phyloP scores from a whole-genome alignment of 768 basidiomycete genomes.

The Russula dissimulans region DNA sequence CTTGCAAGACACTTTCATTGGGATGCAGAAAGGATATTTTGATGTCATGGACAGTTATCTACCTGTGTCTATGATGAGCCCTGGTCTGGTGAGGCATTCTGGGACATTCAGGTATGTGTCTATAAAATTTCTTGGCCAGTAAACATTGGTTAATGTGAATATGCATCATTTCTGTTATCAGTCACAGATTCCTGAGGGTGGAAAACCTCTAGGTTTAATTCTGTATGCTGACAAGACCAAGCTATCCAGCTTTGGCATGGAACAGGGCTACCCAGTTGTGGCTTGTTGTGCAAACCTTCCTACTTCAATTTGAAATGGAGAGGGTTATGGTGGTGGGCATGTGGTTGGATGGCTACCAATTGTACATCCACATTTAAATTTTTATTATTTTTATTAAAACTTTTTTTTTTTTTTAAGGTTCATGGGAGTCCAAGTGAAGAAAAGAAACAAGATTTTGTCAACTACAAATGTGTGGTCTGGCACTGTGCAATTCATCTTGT shows the following conservation, averaged over 20 bases:
- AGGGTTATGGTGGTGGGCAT: constrained; percentile 10
- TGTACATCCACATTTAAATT: constrained; percentile 12
- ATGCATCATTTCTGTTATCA: not conserved
- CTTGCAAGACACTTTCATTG: not conserved
- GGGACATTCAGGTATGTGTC: not conserved
- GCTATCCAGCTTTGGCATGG: constrained; percentile 18
- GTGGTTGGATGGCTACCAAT: constrained; percentile 25
- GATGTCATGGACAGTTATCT: not conserved
- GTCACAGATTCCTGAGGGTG: not conserved
- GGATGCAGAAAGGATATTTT: not conserved
- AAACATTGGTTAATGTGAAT: too few relatives aligned
- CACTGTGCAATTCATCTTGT: constrained; percentile 19
- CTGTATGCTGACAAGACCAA: constrained; percentile 22
- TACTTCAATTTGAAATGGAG: constrained; percentile 3
- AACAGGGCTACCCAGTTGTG: constrained; percentile 20
- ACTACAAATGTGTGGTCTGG: constrained; percentile 22
- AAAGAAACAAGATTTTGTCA: not conserved
- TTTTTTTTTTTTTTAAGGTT: not conserved
- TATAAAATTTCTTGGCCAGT: too few relatives aligned
- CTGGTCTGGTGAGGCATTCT: not conserved
- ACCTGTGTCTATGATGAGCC: not conserved
- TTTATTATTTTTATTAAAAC: not conserved
- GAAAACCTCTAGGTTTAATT: constrained; percentile 4
- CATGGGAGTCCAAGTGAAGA: not conserved
- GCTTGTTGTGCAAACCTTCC: constrained; percentile 17